Base-by-base conservation (phyloP, 352 stramenopile genomes). In the Phytophthora pluvialis region DNA sequence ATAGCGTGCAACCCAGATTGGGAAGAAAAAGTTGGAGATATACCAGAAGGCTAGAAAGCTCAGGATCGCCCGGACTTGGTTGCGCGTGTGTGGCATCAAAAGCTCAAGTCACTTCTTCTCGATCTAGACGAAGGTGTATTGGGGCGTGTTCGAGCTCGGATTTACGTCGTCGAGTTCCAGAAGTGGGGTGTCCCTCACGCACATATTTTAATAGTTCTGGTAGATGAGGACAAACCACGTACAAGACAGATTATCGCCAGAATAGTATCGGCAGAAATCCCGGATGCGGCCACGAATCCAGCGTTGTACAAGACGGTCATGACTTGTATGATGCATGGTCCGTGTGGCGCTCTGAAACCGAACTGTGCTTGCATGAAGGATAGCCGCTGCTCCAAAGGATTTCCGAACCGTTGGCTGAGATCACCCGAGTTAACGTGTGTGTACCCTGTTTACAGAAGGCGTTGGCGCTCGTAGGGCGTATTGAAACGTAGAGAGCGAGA, bases 1-100 rank as follows among this genome's bases (percentile, higher is more conserved):
- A 70, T 78, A 11, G 86, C 73, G 2, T 80, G 64, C 29, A 88
- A 87, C 49, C 73, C 76, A 3, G 60, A 66, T 28, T 87, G 73
- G 71, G 43, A 35, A 35, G 31, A 9, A 35, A 35, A 9, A 9
- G n/a, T 35, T 60, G 10, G 78, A 84, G 43, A 81, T 86, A 12
- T 3, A 35, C 31, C 31, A 35, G 31, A 35, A 35, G 31, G 31
- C 31, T 9, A 35, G 31, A 35, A 4, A 35, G 31, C 31, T 35
- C 31, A 35, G 31, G 31, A 9, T 35, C 31, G 31, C 31, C 31
- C 31, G 9, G 31, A 35, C 31, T 9, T 35, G 5, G 31, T 35
- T 35, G 4, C 9, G 31, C 31, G 31, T 35, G 31, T 35, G 31
- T 35, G 31, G 31, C 5, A 62, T 10, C 53, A 68, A 31, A 78